Evolutionary conservation across 495 filamentous ascomycete species (phyloP).

Genomic region (Podospora comata): DNA sequence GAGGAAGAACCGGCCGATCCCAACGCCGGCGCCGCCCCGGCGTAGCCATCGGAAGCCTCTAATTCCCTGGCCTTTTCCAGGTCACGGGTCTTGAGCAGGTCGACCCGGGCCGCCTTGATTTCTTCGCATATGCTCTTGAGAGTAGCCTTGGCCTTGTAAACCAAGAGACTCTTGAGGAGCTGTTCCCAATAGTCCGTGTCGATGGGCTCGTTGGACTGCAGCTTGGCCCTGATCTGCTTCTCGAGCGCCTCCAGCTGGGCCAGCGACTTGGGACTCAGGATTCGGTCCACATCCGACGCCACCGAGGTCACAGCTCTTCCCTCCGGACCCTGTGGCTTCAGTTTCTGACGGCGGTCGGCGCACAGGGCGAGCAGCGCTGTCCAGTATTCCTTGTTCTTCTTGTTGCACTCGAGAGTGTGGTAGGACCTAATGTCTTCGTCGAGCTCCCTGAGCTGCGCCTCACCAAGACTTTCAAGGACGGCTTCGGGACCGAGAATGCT

Average conservation of each 20-base stretch:
- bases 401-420: slow-evolving; percentile 71
- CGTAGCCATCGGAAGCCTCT: slow-evolving; percentile 31
- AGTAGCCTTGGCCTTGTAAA: slow-evolving; percentile 90
- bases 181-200: slow-evolving; percentile 98
- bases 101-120: slow-evolving; percentile 70
- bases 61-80: slow-evolving; percentile 62
- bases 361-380: slow-evolving; percentile 84
- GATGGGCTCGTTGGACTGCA: slow-evolving; percentile 84
- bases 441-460: slow-evolving; percentile 69
- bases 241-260: slow-evolving; percentile 83
- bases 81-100: slow-evolving; percentile 64
- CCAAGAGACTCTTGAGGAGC: slow-evolving; percentile 73
- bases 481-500: slow-evolving; percentile 79
- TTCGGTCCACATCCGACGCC: slow-evolving; percentile 78
- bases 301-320: slow-evolving; percentile 78
- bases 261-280: slow-evolving; percentile 81
- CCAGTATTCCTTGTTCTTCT: slow-evolving; percentile 84
- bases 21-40: slow-evolving; percentile 19
- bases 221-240: slow-evolving; percentile 75
- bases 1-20: slow-evolving; percentile 8
- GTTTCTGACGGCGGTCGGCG: slow-evolving; percentile 67
- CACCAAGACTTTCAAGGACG: slow-evolving; percentile 71
- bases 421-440: slow-evolving; percentile 87
- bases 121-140: slow-evolving; percentile 75
- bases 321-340: slow-evolving; percentile 57